Percentiles rank a stretch among this genome's conserved stretches.
These are phyloP conservation scores for Asterophora lycoperdoides DNA, from an alignment of 768 basidiomycete species.

Conservation along the genomic window DNA sequence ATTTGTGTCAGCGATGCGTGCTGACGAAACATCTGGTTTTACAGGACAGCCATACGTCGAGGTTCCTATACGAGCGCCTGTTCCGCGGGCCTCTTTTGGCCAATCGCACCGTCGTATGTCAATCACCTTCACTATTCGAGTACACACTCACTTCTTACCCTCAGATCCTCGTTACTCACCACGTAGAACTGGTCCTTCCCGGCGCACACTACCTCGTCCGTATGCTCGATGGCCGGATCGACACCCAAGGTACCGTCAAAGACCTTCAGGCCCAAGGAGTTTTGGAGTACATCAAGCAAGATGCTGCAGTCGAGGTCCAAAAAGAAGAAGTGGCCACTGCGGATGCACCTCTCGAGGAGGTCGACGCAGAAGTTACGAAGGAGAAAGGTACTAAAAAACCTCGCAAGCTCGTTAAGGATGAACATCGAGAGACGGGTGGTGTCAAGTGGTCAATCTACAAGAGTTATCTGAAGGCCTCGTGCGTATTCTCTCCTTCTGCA, in stretches of 20 bases:
- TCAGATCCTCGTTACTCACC: slow-evolving; percentile 71
- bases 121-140: too few relatives aligned
- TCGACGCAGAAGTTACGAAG: slow-evolving; percentile 19
- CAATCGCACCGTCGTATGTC: slow-evolving; percentile 59
- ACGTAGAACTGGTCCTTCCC: slow-evolving; percentile 77
- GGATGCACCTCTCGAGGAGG: too few relatives aligned
- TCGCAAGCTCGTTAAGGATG: slow-evolving; percentile 73
- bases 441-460: slow-evolving; percentile 77
- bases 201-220: slow-evolving; percentile 65
- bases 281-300: slow-evolving; percentile 54
- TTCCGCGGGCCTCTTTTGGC: slow-evolving; percentile 62
- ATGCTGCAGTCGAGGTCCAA: slow-evolving; percentile 45
- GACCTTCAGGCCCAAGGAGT: slow-evolving; percentile 60
- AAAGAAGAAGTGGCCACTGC: slow-evolving; percentile 37
- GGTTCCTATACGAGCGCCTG: slow-evolving; percentile 58
- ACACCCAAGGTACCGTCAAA: slow-evolving; percentile 60
- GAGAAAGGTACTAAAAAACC: slow-evolving; percentile 51
- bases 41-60: slow-evolving; percentile 67
- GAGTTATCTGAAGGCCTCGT: slow-evolving; percentile 71
- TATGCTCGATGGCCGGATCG: slow-evolving; percentile 75
- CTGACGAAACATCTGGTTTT: neutral
- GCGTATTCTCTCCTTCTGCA: slow-evolving; percentile 21
- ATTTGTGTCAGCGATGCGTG: neutral
- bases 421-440: slow-evolving; percentile 73
- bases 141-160: neutral